Percentiles rank a stretch among this genome's conserved stretches.
Evolutionary conservation across 2,329 filamentous ascomycete species (phyloP).

Genomic region (Pseudogymnoascus sp.): DNA sequence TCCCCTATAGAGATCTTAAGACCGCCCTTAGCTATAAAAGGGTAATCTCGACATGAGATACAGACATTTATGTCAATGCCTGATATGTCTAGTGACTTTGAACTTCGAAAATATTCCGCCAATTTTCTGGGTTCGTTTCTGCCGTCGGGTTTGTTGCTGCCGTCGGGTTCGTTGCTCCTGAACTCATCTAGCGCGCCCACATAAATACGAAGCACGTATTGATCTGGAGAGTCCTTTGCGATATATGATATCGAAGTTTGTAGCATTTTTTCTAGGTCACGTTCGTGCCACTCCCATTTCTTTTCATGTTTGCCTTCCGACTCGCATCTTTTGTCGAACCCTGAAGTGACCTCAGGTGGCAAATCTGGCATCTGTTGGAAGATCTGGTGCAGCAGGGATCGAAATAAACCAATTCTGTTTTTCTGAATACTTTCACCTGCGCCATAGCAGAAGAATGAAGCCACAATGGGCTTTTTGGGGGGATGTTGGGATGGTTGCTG

Average conservation of each 20-base stretch:
- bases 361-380: conserved; percentile 20
- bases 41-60: neutral
- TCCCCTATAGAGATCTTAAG: conserved; percentile 25
- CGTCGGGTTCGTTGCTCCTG: neutral
- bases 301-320: neutral
- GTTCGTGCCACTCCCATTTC: neutral
- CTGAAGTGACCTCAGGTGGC: neutral
- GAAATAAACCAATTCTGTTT: conserved; percentile 37
- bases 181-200: conserved; percentile 32
- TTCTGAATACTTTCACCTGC: neutral
- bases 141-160: neutral
- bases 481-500: too few species aligned
- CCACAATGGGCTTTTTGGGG: neutral
- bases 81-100: neutral
- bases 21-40: conserved; percentile 6
- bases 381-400: conserved; percentile 40
- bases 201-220: conserved; percentile 20
- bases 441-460: neutral
- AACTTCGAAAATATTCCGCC: neutral
- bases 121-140: neutral
- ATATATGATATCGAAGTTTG: neutral
- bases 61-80: neutral
- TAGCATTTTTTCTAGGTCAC: neutral
- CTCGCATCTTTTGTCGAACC: neutral
- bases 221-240: neutral